A percentile compares a stretch with the other conserved stretches of the same genome.
Conservation (phyloP, 2,329 filamentous ascomycete genomes). For the Neonectria magnoliae region DNA sequence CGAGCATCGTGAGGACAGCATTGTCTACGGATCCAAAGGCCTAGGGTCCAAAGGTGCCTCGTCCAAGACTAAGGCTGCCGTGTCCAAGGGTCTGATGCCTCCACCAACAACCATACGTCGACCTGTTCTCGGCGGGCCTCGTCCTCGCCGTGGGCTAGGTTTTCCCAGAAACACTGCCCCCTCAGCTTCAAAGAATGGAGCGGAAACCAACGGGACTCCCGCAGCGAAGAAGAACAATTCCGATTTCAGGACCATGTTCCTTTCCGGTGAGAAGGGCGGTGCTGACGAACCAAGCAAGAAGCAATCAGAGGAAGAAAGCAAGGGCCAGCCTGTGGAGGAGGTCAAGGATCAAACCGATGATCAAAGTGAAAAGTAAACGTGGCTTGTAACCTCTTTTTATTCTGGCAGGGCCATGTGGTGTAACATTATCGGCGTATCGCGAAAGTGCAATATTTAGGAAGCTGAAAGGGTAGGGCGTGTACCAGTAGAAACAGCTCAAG, state of each 20-base stretch:
- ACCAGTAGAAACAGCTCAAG: neutral
- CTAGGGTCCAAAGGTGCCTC: constrained; percentile 38
- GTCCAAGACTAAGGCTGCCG: constrained; percentile 14
- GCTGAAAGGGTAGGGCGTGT: neutral
- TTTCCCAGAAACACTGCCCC: constrained; percentile 48
- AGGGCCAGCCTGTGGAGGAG: constrained; percentile 15
- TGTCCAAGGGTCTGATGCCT: constrained; percentile 52
- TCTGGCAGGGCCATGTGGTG: constrained; percentile 20
- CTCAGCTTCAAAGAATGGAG: constrained; percentile 15
- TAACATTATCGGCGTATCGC: constrained; percentile 26
- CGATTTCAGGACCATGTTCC: constrained; percentile 66
- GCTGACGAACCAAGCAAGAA: constrained; percentile 16
- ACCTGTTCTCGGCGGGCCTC: constrained; percentile 52
- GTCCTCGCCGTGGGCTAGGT: constrained; percentile 56
- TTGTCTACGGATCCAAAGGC: constrained; percentile 44
- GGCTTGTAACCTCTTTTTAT: neutral
- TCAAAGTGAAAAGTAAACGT: constrained; percentile 18
- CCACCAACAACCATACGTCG: constrained; percentile 56
- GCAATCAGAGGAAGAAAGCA: constrained; percentile 20
- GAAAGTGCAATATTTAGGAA: constrained; percentile 4
- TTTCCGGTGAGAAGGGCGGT: constrained; percentile 40
- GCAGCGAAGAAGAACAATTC: constrained; percentile 62
- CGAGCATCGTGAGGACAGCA: constrained; percentile 47
- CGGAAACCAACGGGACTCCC: constrained; percentile 41
- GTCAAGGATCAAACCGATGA: constrained; percentile 18